Evolutionary conservation across 1,284 basidiomycete species (phyloP).

Genomic region (Apiotrichum porosum): DNA sequence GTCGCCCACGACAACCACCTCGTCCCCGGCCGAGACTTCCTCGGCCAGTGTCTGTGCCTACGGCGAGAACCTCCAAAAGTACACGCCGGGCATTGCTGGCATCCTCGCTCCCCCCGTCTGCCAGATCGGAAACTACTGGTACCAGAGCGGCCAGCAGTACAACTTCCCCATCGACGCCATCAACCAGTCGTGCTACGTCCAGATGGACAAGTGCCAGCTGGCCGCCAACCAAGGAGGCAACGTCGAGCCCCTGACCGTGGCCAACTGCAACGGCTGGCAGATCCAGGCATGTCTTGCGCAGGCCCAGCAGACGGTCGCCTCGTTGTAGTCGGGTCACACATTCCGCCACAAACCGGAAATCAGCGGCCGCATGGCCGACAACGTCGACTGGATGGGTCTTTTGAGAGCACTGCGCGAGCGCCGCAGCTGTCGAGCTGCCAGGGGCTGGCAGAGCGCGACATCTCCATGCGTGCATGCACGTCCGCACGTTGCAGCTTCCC

Average conservation of each 20-base stretch:
- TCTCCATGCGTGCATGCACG: too few relatives aligned
- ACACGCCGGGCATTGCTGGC: neutral
- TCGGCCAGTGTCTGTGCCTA: neutral
- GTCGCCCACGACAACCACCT: too few relatives aligned
- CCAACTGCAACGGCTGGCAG: constrained; percentile 15
- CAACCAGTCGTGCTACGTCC: constrained; percentile 24
- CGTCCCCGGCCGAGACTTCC: too few relatives aligned
- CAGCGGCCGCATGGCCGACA: too few relatives aligned
- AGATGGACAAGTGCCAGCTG: constrained; percentile 26
- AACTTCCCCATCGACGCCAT: constrained; percentile 26
- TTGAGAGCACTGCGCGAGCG: too few relatives aligned
- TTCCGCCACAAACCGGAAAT: too few relatives aligned
- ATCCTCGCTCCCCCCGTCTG: constrained; percentile 1
- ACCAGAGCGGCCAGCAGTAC: constrained; percentile 13
- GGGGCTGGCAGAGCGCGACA: too few relatives aligned
- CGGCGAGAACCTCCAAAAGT: neutral
- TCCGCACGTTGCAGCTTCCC: too few relatives aligned
- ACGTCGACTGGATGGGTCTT: too few relatives aligned
- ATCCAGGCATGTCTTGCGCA: constrained; percentile 3
- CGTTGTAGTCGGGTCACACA: too few relatives aligned
- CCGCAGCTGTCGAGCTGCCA: too few relatives aligned
- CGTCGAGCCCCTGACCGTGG: constrained; percentile 19
- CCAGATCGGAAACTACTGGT: constrained; percentile 1
- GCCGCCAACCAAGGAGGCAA: constrained; percentile 24
- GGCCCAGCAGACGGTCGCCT: neutral